Percentiles rank a stretch among this genome's conserved stretches.
phyloP scores from a whole-genome alignment of 768 basidiomycete genomes.

The Tremella fuciformis region DNA sequence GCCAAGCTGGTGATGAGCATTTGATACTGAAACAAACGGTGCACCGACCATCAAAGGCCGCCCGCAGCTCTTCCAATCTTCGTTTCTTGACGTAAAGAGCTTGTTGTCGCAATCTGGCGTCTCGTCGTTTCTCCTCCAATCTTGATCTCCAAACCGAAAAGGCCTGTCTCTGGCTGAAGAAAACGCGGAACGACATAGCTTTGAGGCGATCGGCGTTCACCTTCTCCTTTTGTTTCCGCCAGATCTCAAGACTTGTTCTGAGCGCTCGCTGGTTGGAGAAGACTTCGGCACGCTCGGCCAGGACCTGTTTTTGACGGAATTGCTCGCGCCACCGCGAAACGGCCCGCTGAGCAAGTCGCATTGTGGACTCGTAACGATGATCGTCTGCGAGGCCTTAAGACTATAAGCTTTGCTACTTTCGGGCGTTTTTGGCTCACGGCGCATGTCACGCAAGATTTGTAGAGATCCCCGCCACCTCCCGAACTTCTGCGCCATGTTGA shows the following conservation, averaged over 20 bases:
- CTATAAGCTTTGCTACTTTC: too few relatives aligned
- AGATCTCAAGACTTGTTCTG: too few relatives aligned
- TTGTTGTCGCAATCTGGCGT: conserved; percentile 5
- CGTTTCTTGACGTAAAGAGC: conserved; percentile 17
- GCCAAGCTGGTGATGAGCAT: not conserved
- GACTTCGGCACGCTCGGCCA: conserved; percentile 1
- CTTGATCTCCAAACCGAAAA: conserved; percentile 23
- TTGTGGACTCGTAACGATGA: too few relatives aligned
- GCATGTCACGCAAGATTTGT: too few relatives aligned
- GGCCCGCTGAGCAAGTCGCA: too few relatives aligned
- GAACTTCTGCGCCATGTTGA: too few relatives aligned
- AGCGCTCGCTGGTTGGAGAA: conserved; percentile 8
- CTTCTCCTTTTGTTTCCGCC: too few relatives aligned
- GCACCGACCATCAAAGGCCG: conserved; percentile 17
- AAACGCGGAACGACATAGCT: conserved; percentile 37
- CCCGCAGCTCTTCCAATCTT: conserved; percentile 11
- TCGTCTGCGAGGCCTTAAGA: too few relatives aligned
- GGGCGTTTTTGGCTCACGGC: too few relatives aligned
- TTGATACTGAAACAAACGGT: not conserved
- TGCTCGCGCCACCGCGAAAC: too few relatives aligned
- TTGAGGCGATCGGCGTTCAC: not conserved
- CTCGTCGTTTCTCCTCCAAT: conserved; percentile 7
- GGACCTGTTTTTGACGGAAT: too few relatives aligned
- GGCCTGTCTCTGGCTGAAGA: conserved; percentile 30
- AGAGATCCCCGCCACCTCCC: too few relatives aligned